Evolutionary conservation across 495 filamentous ascomycete species (phyloP), one percentile per base, ranked within the genome.

Genomic region (Annulohypoxylon maeteangense): DNA sequence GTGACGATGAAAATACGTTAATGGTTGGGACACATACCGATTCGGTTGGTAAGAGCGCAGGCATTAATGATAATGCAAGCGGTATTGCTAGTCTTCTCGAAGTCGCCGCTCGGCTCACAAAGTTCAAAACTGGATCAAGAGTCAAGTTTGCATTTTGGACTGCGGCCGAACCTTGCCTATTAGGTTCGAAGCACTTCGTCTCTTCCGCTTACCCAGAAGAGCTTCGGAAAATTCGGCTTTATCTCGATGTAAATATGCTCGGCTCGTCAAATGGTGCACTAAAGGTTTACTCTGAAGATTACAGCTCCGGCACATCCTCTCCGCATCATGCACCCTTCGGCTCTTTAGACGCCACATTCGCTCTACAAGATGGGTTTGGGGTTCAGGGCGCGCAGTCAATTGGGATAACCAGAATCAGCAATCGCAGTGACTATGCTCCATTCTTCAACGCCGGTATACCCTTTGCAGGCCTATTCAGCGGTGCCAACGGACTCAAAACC

Each of bases 221-320:
- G 51, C 78, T 81, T 22, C 75, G 65, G 12, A 87, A 87, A 51
- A 85, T 91, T 64, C 74, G 79, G 0, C 82, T 89, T 1, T 89
- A 89, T 69, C 86, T 90, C 65, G 88, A 91, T 76, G 87, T 89
- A 71, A 88, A 90, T 75, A 91, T 90, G 89, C 85, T 90, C 50
- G 89, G 87, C 18, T 86, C 82, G 0, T 88, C 89, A 27, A 90
- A 90, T 78, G 89, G 85, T 55, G 81, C 81, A 3, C 82, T 86
- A 70, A 84, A 82, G 67, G 79, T 90, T 69, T 90, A 89, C 69
- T 88, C 90, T 70, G n/a, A n/a, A n/a, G n/a, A n/a, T n/a, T n/a
- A n/a, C n/a, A n/a, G n/a, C n/a, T n/a, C n/a, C n/a, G n/a, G 88
- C 32, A 11, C 32, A 36, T 7, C 32, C 12, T 36, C 1, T 10